These are phyloP conservation scores for Lichtheimia ornata DNA, from an alignment of 371 early-diverging fungal genomes.

Conservation along the genomic window DNA sequence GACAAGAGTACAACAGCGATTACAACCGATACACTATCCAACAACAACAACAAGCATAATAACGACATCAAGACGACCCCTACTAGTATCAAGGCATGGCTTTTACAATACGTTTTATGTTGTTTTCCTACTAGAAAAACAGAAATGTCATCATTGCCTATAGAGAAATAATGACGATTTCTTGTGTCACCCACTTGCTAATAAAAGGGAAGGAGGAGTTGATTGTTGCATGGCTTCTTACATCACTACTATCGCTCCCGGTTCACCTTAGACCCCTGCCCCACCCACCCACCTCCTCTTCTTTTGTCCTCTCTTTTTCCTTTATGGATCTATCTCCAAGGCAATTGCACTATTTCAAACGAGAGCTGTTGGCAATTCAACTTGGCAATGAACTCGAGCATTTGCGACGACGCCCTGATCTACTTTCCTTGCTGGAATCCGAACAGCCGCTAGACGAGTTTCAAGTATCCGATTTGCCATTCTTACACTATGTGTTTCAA, in stretches of 20 bases:
- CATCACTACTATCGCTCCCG: background rate
- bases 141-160: no score
- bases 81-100: no score
- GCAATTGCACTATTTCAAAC: conserved; percentile 33
- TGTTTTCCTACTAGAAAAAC: no score
- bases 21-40: no score
- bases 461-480: conserved; percentile 21
- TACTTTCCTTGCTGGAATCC: conserved; percentile 10
- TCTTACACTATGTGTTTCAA: conserved; percentile 34
- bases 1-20: no score
- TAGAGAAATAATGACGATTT: no score
- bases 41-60: no score
- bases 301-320: background rate
- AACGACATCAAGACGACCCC: no score
- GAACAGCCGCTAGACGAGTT: background rate
- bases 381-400: conserved; percentile 24
- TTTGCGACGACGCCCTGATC: conserved; percentile 12
- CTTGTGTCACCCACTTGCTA: no score
- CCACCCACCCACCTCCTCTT: background rate
- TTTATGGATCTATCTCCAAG: conserved; percentile 23
- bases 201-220: no score
- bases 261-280: no score
- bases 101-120: no score
- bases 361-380: conserved; percentile 27
- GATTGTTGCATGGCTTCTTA: background rate